phyloP scores from a whole-genome alignment of 2,329 filamentous ascomycete species.

The Monosporascus sp. region DNA sequence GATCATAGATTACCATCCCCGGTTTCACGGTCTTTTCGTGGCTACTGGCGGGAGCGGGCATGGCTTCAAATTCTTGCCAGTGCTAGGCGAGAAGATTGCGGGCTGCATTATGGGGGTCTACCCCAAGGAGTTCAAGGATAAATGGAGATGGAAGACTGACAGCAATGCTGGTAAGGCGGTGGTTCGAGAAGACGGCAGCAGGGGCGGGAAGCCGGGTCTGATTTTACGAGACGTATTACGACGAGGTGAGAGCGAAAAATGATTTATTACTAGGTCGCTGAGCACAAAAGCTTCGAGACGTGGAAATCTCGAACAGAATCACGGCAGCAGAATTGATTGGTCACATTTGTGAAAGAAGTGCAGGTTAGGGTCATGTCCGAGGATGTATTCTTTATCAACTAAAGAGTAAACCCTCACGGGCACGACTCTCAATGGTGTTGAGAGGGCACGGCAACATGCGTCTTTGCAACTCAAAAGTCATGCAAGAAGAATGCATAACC shows the following conservation, averaged over 20 bases:
- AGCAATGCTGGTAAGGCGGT: slow-evolving; percentile 33
- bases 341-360: too few species aligned
- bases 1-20: slow-evolving; percentile 64
- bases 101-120: slow-evolving; percentile 46
- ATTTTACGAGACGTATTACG: slow-evolving; percentile 36
- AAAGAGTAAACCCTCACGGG: background rate
- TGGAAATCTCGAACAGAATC: background rate
- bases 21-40: slow-evolving; percentile 52
- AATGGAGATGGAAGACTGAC: slow-evolving; percentile 61
- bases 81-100: slow-evolving; percentile 57
- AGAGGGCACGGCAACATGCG: background rate
- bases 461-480: background rate
- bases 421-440: background rate
- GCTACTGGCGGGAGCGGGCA: slow-evolving; percentile 61
- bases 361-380: background rate
- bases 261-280: background rate
- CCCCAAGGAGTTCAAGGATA: slow-evolving; percentile 45
- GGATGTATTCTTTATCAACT: background rate
- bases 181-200: slow-evolving; percentile 47
- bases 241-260: slow-evolving; percentile 24
- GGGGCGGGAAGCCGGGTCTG: slow-evolving; percentile 42
- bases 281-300: slow-evolving; percentile 3
- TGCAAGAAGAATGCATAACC: background rate
- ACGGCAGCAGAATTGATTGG: background rate
- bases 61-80: slow-evolving; percentile 64